Evolutionary conservation across 139 green algal genomes (phyloP).

Genomic region (Chlamydomonas incerta): DNA sequence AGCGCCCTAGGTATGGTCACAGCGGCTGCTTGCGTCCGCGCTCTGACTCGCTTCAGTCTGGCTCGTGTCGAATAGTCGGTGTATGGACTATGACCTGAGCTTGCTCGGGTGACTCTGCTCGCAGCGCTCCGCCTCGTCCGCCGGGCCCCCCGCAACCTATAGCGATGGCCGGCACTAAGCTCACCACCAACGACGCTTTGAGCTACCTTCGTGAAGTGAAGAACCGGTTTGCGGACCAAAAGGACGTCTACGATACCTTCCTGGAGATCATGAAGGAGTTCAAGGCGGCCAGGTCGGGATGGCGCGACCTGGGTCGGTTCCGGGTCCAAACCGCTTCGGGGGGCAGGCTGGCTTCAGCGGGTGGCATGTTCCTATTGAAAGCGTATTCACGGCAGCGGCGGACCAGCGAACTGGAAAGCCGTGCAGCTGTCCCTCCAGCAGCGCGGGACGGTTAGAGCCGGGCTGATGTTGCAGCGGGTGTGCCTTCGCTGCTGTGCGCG

Average conservation of each 20-base stretch:
- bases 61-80: neutral
- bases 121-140: conserved; percentile 33
- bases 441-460: conserved; percentile 20
- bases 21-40: conserved; percentile 33
- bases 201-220: conserved; percentile 82
- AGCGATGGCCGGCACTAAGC: conserved; percentile 40
- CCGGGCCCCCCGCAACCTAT: conserved; percentile 32
- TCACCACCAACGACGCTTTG: conserved; percentile 85
- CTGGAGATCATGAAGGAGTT: conserved; percentile 99
- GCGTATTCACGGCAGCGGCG: too few relatives aligned
- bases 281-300: conserved; percentile 89
- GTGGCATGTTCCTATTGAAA: too few relatives aligned
- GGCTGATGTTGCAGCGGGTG: neutral
- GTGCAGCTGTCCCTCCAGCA: too few relatives aligned
- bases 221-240: conserved; percentile 85
- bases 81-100: neutral
- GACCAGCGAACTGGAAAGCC: too few relatives aligned
- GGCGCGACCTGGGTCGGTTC: conserved; percentile 39
- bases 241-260: conserved; percentile 94
- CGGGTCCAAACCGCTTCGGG: too few relatives aligned
- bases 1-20: conserved; percentile 26
- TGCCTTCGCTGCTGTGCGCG: neutral
- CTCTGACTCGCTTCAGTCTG: too few relatives aligned
- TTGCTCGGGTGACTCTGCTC: neutral
- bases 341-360: too few relatives aligned